These are phyloP conservation scores for Silene coronaria DNA, from an alignment of 179 eudicot genomes.

Conservation along the genomic window DNA sequence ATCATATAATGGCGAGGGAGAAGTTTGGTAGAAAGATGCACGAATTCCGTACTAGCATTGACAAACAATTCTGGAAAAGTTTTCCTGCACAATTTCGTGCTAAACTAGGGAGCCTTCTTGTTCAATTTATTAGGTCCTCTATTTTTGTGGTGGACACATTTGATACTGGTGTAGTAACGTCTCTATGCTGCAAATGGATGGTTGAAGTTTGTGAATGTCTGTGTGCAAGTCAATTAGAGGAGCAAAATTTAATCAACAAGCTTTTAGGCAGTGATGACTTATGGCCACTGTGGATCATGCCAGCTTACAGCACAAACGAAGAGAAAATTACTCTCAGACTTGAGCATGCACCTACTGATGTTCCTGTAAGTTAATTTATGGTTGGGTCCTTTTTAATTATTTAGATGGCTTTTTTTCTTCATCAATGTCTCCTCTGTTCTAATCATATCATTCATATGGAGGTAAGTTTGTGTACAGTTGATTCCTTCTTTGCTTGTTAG, in stretches of 20 bases:
- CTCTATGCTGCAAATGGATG: slow-evolving; percentile 60
- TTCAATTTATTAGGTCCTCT: slow-evolving; percentile 51
- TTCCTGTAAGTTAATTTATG: slow-evolving; percentile 43
- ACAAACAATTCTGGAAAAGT: slow-evolving; percentile 35
- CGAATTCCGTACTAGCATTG: slow-evolving; percentile 41
- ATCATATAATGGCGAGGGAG: slow-evolving; percentile 32
- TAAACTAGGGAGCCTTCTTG: slow-evolving; percentile 37
- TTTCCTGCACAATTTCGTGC: slow-evolving; percentile 37
- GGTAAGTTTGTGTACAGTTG: not conserved
- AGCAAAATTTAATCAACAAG: slow-evolving; percentile 63
- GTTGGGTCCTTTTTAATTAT: not conserved
- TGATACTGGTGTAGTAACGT: slow-evolving; percentile 36
- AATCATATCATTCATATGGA: not conserved
- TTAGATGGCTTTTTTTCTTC: not conserved
- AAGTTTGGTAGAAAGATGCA: slow-evolving; percentile 52
- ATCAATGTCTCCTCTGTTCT: not conserved
- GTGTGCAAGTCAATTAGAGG: slow-evolving; percentile 52
- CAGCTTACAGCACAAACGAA: slow-evolving; percentile 31
- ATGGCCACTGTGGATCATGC: slow-evolving; percentile 71
- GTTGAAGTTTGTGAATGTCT: slow-evolving; percentile 52
- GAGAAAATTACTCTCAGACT: slow-evolving; percentile 32
- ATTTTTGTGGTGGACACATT: slow-evolving; percentile 42
- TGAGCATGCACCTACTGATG: slow-evolving; percentile 29
- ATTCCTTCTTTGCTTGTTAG: not conserved
- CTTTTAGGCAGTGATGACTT: slow-evolving; percentile 48